Evolutionary conservation across 2,329 filamentous ascomycete genomes (phyloP), one percentile per base, ranked within the genome.

Genomic region (Colletotrichum theobromicola): DNA sequence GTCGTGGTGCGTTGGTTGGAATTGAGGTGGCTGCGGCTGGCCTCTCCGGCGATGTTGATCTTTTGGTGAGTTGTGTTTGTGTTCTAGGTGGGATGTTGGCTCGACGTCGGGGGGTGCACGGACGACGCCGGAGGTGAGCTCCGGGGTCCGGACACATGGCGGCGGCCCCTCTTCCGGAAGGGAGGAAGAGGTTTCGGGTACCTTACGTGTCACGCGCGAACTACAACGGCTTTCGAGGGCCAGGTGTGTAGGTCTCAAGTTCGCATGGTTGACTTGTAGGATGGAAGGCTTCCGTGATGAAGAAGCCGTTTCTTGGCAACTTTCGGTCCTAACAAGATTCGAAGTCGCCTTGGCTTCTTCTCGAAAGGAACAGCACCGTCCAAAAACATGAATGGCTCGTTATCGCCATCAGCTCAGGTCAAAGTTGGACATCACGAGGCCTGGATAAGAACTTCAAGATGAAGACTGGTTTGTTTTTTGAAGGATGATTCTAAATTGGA

Each of bases 321-420:
- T 6, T 2, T n/a, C 42, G 9, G 42, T 9, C 10, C 3, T n/a
- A n/a, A n/a, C 18, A 9, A 46, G 42, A 10, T 1, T 42, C 16
- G 35, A 42, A 16, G 4, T 46, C 37, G 1, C 18, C 37, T 46
- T 12, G 18, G n/a, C 18, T 18, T 46, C 37, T 12, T 9, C 0
- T 46, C 42, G 18, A 46, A 46, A 42, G 18, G 16, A 8, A 18
- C 37, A 42, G 4, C 37, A 13, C 34, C 16, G 5, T 16, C 34
- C 12, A 10, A 10, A n/a, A n/a, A n/a, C n/a, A n/a, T 10, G 4
- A 1, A 9, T 10, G 8, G 16, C 7, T 2, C 8, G 7, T 12
- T 46, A 12, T 13, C 18, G 42, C 42, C 7, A 18, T n/a, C 42
- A 13, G 0, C 3, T 46, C 5, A 4, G 10, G 21, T 2, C 10